These are phyloP conservation scores for Castanea mollissima DNA, from an alignment of 306 rosid species.

Conservation along the genomic window DNA sequence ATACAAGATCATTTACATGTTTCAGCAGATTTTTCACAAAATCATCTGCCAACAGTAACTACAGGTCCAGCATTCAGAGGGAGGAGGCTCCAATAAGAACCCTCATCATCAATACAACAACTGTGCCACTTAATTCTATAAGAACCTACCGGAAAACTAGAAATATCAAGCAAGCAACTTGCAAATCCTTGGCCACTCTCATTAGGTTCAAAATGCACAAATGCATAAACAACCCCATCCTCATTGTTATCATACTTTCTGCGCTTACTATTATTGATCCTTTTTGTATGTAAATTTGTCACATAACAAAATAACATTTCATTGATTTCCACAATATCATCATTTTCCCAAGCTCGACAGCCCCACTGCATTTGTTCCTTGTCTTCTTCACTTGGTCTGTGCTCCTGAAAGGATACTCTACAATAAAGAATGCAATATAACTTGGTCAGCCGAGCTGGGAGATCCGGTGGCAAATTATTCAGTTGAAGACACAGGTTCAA, in stretches of 20 bases:
- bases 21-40: not conserved
- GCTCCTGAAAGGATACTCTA: conserved; percentile 28
- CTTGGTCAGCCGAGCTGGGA: conserved; percentile 23
- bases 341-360: conserved; percentile 45
- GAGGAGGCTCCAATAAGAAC: conserved; percentile 54
- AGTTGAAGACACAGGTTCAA: conserved; percentile 58
- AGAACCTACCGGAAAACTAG: conserved; percentile 50
- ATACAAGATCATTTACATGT: not conserved
- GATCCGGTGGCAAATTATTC: conserved; percentile 35
- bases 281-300: conserved; percentile 20
- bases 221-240: conserved; percentile 24
- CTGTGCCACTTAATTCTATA: conserved; percentile 64
- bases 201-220: conserved; percentile 37
- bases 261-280: conserved; percentile 2
- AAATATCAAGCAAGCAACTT: conserved; percentile 62
- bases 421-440: conserved; percentile 55
- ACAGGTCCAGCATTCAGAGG: conserved; percentile 57
- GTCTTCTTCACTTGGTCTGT: conserved; percentile 1
- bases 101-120: conserved; percentile 47
- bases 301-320: conserved; percentile 34
- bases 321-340: conserved; percentile 43
- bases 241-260: not conserved
- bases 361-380: not conserved
- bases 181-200: conserved; percentile 67
- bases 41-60: conserved; percentile 25